Percentiles rank a stretch among this genome's conserved stretches.
Conservation (phyloP, 2,329 filamentous ascomycete genomes). For the Penicillium palitans region DNA sequence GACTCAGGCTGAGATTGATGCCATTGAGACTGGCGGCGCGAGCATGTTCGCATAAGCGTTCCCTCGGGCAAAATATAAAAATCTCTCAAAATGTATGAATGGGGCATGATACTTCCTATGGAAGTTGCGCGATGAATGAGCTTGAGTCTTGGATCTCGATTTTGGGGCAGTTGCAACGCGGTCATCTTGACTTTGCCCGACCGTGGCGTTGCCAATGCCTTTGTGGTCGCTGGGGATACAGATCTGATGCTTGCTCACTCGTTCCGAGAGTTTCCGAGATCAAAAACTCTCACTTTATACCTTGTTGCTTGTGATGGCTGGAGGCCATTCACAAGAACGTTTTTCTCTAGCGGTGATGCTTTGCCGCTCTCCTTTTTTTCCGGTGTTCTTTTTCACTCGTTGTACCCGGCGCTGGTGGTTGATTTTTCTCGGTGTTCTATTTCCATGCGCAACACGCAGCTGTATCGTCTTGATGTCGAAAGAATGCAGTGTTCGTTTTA, state of each 20-base stretch:
- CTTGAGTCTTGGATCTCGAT: background rate
- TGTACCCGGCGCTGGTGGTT: slow-evolving; percentile 39
- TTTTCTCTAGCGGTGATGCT: slow-evolving; percentile 13
- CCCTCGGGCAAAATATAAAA: background rate
- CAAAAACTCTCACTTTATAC: slow-evolving; percentile 8
- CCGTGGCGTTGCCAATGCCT: slow-evolving; percentile 2
- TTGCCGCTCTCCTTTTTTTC: slow-evolving; percentile 15
- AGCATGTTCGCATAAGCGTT: slow-evolving; percentile 55
- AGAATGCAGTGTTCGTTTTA: slow-evolving; percentile 14
- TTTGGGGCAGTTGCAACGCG: slow-evolving; percentile 14
- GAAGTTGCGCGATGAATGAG: slow-evolving; percentile 18
- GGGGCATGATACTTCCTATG: slow-evolving; percentile 23
- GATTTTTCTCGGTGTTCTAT: slow-evolving; percentile 25
- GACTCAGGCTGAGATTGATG: slow-evolving; percentile 85
- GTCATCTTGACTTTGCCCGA: slow-evolving; percentile 10
- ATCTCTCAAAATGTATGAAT: slow-evolving; percentile 19
- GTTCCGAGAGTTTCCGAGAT: slow-evolving; percentile 3
- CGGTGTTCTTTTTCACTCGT: slow-evolving; percentile 6
- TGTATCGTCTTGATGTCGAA: slow-evolving; percentile 16
- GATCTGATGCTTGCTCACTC: slow-evolving; percentile 1
- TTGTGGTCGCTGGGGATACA: background rate
- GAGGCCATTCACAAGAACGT: slow-evolving; percentile 4
- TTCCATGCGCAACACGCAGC: slow-evolving; percentile 18
- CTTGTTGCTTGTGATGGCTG: background rate
- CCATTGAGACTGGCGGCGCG: slow-evolving; percentile 89